phyloP scores from a whole-genome alignment of 106 monocot species.

The Allium sativum region DNA sequence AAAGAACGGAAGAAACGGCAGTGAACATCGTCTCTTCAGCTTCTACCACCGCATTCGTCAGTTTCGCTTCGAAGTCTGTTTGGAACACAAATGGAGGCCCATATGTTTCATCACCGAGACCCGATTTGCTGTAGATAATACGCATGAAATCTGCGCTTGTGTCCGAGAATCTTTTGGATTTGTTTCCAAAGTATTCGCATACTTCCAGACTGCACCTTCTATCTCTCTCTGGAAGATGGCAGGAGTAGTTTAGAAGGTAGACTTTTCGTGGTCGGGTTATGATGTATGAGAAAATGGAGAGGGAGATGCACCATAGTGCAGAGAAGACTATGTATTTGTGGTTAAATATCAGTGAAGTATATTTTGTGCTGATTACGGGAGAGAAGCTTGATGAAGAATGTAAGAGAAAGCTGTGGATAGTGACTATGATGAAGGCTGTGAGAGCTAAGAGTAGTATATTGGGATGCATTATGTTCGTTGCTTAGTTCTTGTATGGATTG shows the following conservation, averaged over 20 bases:
- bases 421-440: neutral
- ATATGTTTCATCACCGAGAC: conserved; percentile 68
- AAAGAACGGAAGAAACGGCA: conserved; percentile 21
- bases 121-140: conserved; percentile 53
- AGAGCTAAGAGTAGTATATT: neutral
- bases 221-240: conserved; percentile 33
- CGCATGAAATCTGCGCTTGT: conserved; percentile 58
- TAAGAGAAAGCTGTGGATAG: neutral
- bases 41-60: conserved; percentile 21
- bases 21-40: conserved; percentile 43
- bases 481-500: neutral
- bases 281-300: conserved; percentile 2
- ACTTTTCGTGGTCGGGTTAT: conserved; percentile 26
- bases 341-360: neutral
- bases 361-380: neutral
- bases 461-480: neutral
- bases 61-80: conserved; percentile 15
- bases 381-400: neutral
- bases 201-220: conserved; percentile 36
- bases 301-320: conserved; percentile 5
- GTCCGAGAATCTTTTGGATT: conserved; percentile 21
- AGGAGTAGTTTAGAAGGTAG: conserved; percentile 50
- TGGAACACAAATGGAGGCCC: conserved; percentile 45
- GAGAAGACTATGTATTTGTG: conserved; percentile 1
- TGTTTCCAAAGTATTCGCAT: conserved; percentile 42